phyloP scores from a whole-genome alignment of 2,329 filamentous ascomycete genomes.

The Penicillium aurantiogriseum region DNA sequence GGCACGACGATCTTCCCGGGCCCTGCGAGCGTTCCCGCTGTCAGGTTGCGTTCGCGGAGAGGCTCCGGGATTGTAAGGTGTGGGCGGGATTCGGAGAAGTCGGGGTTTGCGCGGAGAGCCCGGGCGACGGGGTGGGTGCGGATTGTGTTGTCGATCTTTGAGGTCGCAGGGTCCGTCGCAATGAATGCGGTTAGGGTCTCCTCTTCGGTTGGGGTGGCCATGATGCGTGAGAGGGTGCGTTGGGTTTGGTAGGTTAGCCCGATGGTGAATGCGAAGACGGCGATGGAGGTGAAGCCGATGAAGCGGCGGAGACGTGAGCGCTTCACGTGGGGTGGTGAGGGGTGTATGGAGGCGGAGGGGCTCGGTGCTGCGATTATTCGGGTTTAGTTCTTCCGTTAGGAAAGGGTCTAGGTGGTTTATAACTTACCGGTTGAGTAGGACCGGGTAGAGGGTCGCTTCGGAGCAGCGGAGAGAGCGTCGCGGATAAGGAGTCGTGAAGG shows the following conservation, averaged over 20 bases:
- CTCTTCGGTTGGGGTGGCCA: constrained; percentile 57
- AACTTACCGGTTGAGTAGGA: constrained; percentile 14
- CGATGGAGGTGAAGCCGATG: constrained; percentile 38
- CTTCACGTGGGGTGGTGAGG: constrained; percentile 16
- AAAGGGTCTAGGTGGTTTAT: background rate
- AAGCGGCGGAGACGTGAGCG: constrained; percentile 36
- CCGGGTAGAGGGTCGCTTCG: background rate
- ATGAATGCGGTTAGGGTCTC: constrained; percentile 69
- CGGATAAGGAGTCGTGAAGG: constrained; percentile 7
- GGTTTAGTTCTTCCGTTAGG: background rate
- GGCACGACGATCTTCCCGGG: constrained; percentile 75
- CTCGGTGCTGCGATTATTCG: constrained; percentile 5
- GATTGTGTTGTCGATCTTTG: constrained; percentile 70
- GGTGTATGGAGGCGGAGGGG: constrained; percentile 1
- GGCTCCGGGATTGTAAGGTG: constrained; percentile 78
- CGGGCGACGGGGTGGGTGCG: constrained; percentile 70
- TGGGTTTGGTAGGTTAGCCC: constrained; percentile 31
- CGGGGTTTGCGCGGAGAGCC: constrained; percentile 64
- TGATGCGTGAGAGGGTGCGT: constrained; percentile 31
- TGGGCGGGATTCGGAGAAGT: constrained; percentile 73
- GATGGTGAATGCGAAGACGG: constrained; percentile 33
- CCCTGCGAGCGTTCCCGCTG: constrained; percentile 74
- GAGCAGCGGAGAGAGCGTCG: background rate
- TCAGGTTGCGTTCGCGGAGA: constrained; percentile 73
- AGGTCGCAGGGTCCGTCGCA: constrained; percentile 53